Evolutionary conservation across 495 filamentous ascomycete species (phyloP), one percentile per base, ranked within the genome.

Genomic region (Achaetomiella virescens): DNA sequence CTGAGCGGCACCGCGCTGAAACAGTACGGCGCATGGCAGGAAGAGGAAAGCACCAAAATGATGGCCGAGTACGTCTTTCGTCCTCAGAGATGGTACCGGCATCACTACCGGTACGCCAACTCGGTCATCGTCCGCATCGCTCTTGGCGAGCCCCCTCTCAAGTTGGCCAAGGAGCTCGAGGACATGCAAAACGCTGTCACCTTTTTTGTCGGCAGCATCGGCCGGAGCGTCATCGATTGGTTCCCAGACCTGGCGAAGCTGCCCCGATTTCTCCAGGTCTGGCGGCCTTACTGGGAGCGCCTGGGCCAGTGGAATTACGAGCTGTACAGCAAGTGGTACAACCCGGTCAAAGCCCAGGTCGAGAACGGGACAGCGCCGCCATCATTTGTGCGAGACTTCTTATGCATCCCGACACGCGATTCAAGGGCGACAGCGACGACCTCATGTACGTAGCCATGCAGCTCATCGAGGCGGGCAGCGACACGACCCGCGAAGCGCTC

Each of bases 391-490:
- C 59, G 59, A 7, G 70, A 78, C 53, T 66, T 2, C 62, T 76
- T n/a, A 40, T 74, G 11, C 55, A 70, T 17, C 49, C 58, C 15
- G 71, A 72, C 22, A 69, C 62, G 1, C 70, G 67, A 52, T 75
- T 67, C 57, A 61, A 60, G 1, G 72, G 72, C 4, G 52, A 65
- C 29, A 71, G 75, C 10, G 66, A 72, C 18, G 69, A 77, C 48
- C 66, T 67, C n/a, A 77, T 78, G 73, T 78, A 75, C 49, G 60
- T 76, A 10, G 53, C 59, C 1, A 66, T 69, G 54, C 60, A 62
- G 21, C 48, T 78, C 7, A 60, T 79, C 11, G 71, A 65, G 52
- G 77, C 77, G 3, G 77, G 78, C 0, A 67, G 64, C 35, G 78
- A 79, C 54, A 79, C 67, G 15, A 72, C 73, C 3, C 65, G 72